phyloP scores from a whole-genome alignment of 306 rosid genomes.

The Malus fusca region DNA sequence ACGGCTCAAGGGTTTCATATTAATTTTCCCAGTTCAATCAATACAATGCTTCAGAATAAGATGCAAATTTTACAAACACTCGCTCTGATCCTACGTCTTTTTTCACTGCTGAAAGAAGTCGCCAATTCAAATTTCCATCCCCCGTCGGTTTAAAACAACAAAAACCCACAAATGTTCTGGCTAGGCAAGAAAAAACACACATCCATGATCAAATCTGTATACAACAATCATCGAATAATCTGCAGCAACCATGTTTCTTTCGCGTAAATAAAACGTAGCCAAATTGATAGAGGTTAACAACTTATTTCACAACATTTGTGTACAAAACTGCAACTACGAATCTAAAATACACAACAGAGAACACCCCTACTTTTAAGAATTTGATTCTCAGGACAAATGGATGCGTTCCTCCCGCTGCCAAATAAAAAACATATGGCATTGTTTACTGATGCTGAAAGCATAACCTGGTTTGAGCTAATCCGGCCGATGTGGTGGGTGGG shows the following conservation, averaged over 20 bases:
- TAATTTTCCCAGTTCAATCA: too few species aligned
- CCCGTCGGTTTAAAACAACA: neutral
- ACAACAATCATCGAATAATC: neutral
- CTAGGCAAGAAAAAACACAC: neutral
- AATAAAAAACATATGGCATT: neutral
- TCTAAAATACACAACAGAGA: conserved; percentile 5
- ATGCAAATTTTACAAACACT: too few species aligned
- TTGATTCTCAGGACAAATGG: neutral
- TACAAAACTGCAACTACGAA: neutral
- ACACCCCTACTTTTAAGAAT: neutral
- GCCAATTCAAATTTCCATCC: too few species aligned
- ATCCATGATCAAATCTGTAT: neutral
- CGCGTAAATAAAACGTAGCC: neutral
- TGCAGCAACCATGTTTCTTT: neutral
- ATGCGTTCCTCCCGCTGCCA: conserved; percentile 17
- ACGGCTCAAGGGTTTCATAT: too few species aligned
- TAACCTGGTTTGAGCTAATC: neutral
- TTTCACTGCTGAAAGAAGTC: too few species aligned
- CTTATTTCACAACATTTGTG: neutral
- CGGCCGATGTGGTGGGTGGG: neutral
- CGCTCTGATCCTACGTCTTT: too few species aligned
- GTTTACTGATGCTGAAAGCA: conserved; percentile 8
- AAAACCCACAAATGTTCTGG: neutral
- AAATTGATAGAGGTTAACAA: neutral
- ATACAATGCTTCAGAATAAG: too few species aligned